These are phyloP conservation scores for Aureobasidium leucospermi DNA, from an alignment of 2,329 filamentous ascomycete species.

Conservation along the genomic window DNA sequence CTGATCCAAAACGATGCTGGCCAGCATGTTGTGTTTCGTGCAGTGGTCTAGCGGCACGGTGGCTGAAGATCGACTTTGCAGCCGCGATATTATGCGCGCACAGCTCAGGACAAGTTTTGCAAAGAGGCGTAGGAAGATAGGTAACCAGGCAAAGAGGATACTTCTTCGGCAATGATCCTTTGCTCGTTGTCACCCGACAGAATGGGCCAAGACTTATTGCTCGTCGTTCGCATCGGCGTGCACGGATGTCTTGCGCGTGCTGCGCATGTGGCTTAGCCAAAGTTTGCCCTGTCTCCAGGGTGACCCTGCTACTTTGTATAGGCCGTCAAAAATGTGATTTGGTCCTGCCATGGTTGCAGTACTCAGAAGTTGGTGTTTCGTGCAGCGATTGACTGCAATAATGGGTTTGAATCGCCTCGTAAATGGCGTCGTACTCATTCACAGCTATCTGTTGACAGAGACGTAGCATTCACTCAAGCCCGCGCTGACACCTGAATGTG, in stretches of 20 bases:
- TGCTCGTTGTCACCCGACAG: conserved; percentile 3
- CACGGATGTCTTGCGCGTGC: not conserved
- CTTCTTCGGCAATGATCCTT: not conserved
- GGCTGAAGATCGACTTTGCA: conserved; percentile 4
- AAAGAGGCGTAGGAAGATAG: not conserved
- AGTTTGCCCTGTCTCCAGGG: not conserved
- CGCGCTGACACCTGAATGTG: no score
- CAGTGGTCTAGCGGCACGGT: not conserved
- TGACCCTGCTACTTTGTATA: not conserved
- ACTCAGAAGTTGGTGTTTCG: no score
- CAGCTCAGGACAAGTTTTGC: not conserved
- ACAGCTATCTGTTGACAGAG: no score
- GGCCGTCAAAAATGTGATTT: no score
- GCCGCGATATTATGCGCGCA: not conserved
- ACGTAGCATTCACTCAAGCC: no score
- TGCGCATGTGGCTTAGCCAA: not conserved
- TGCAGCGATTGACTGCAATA: no score
- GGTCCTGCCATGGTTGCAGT: no score
- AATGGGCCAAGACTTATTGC: conserved; percentile 7
- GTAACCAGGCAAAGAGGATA: not conserved
- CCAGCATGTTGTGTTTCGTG: conserved; percentile 19
- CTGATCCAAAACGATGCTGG: conserved; percentile 28
- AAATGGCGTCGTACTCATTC: no score
- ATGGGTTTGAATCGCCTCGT: no score
- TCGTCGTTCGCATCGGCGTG: not conserved